phyloP scores from a whole-genome alignment of 192 early-diverging fungal genomes.

The Podila minutissima region DNA sequence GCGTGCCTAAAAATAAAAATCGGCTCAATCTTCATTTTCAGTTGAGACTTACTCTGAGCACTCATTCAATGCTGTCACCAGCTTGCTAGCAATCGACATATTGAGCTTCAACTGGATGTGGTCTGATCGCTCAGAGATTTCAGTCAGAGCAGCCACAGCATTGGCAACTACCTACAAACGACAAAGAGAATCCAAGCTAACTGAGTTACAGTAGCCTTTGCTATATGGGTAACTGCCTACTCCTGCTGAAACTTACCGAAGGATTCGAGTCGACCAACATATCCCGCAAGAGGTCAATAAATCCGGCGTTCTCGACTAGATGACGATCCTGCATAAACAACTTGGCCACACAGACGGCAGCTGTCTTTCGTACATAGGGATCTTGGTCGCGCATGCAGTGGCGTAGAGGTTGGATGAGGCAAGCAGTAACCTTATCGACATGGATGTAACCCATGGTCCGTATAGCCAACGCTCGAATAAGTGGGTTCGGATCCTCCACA shows the following conservation, averaged over 20 bases:
- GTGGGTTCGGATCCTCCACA: constrained; percentile 90
- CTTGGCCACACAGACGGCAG: constrained; percentile 94
- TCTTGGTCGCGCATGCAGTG: constrained; percentile 86
- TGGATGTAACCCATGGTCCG: constrained; percentile 98
- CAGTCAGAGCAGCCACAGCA: constrained; percentile 91
- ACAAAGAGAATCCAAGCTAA: not conserved
- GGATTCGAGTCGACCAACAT: constrained; percentile 91
- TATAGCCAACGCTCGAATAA: constrained; percentile 95
- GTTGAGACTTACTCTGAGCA: constrained; percentile 82
- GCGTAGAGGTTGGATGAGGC: constrained; percentile 86
- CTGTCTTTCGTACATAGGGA: constrained; percentile 97
- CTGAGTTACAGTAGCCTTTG: not conserved
- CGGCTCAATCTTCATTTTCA: too few relatives aligned
- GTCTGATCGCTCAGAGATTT: constrained; percentile 92
- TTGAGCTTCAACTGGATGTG: constrained; percentile 88
- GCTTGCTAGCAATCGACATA: constrained; percentile 87
- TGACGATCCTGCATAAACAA: constrained; percentile 89
- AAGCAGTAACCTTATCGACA: constrained; percentile 89
- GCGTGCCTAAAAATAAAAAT: not conserved
- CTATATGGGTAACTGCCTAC: too few relatives aligned
- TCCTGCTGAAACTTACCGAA: constrained; percentile 59
- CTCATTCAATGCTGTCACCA: constrained; percentile 94
- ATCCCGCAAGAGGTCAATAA: constrained; percentile 90
- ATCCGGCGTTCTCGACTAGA: constrained; percentile 87
- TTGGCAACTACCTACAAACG: constrained; percentile 90